Evolutionary conservation across 345 rosid genomes (phyloP), one percentile per base, ranked within the genome.

Genomic region (Syzygium aromaticum): DNA sequence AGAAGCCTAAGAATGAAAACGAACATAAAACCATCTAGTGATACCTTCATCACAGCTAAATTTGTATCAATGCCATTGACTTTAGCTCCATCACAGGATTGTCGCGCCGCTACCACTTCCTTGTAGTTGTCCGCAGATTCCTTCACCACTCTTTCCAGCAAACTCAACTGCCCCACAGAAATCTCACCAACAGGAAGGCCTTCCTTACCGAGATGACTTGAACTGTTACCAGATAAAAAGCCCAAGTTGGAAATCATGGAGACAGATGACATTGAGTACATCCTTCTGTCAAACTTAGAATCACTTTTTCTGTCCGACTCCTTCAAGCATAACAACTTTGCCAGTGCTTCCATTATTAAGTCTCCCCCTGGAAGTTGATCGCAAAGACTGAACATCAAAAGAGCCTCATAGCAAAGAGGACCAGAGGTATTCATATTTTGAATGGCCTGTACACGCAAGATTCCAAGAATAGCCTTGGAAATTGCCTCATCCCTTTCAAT

Each of bases 291-390:
- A 84, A 91, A 89, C 67, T 87, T 90, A 56, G 87, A 52, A 88
- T 82, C 91, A 86, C 87, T 91, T 63, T 88, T 88, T 28, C 88
- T 85, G 61, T 92, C 92, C 25, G 86, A 51, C 89, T 91, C 94
- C 91, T 94, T 94, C 64, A 88, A 59, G 77, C 88, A 89, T 46
- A 94, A 94, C 94, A 94, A 90, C 87, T 91, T 92, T 84, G 98
- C 96, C 86, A 97, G 96, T 63, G 98, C 93, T 90, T 97, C 96
- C 73, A 97, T 93, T 87, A 96, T 93, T 88, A 94, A 89, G 92
- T 97, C 98, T 64, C 99, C 99, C 86, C 99, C 98, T 10, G 99
- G 99, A 90, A 97, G 95, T 87, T 94, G 96, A 91, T 97, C 98
- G 56, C 98, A 94, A 53, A 96, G 95, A 90, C 93, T 96, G 89